Evolutionary conservation across 2,329 filamentous ascomycete genomes (phyloP).

Genomic region (Cladosporium sphaerospermum): DNA sequence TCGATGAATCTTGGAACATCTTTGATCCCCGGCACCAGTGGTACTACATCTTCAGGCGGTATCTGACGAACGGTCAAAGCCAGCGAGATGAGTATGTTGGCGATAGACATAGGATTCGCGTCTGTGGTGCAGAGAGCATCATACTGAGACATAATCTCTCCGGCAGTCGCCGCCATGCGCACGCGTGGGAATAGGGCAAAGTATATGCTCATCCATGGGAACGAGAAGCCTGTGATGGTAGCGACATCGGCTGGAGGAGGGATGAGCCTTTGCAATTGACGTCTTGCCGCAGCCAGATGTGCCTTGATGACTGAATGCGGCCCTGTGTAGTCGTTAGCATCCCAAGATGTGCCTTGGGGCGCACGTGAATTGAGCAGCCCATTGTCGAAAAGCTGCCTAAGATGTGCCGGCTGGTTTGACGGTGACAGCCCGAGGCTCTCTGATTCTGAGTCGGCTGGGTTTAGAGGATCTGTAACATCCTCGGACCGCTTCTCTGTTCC

Average conservation of each 20-base stretch:
- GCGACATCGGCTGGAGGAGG: conserved; percentile 22
- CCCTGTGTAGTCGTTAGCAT: neutral
- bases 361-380: conserved; percentile 17
- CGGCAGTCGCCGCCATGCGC: conserved; percentile 14
- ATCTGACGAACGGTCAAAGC: conserved; percentile 27
- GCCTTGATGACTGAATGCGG: neutral
- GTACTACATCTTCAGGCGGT: neutral
- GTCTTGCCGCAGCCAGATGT: conserved; percentile 17
- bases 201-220: conserved; percentile 23
- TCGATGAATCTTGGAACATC: conserved; percentile 17
- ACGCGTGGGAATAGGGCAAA: conserved; percentile 21
- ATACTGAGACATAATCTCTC: conserved; percentile 23
- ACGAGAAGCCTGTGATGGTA: conserved; percentile 14
- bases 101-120: conserved; percentile 23
- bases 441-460: neutral
- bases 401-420: conserved; percentile 23
- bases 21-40: neutral
- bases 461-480: neutral
- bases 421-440: conserved; percentile 14
- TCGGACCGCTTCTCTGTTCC: neutral
- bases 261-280: conserved; percentile 20
- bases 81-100: conserved; percentile 25
- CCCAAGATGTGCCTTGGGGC: neutral
- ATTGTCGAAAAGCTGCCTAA: conserved; percentile 29
- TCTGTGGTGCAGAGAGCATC: conserved; percentile 20